Conservation (phyloP, 345 rosid genomes). For the Murraya koenigii region DNA sequence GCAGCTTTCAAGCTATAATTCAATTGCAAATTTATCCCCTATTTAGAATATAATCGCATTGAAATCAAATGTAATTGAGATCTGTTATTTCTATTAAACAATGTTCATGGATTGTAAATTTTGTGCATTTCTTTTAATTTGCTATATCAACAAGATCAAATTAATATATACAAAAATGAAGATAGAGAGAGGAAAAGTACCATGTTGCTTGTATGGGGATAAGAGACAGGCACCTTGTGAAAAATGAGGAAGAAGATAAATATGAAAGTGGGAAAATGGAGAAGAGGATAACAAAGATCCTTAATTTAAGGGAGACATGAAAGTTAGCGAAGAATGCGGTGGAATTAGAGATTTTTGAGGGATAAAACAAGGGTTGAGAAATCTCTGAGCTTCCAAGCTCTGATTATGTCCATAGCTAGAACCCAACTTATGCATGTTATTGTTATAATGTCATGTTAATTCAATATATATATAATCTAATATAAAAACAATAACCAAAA, state of each 20-base stretch:
- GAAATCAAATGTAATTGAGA: neutral
- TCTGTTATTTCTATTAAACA: neutral
- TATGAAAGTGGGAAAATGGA: conserved; percentile 24
- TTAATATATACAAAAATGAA: neutral
- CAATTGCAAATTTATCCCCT: neutral
- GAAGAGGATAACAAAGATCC: conserved; percentile 41
- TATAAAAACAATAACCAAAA: no score
- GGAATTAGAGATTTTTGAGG: conserved; percentile 40
- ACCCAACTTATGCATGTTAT: neutral
- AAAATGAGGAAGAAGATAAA: conserved; percentile 29
- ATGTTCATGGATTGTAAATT: neutral
- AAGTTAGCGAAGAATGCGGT: conserved; percentile 27
- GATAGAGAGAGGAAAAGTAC: conserved; percentile 24
- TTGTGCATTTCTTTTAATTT: neutral
- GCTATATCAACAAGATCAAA: neutral
- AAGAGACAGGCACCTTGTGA: conserved; percentile 25
- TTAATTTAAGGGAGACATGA: conserved; percentile 38
- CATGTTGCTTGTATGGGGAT: conserved; percentile 40
- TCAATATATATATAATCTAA: no score
- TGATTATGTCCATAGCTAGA: conserved; percentile 22
- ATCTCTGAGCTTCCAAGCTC: conserved; percentile 21
- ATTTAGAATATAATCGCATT: neutral
- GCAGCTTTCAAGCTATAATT: neutral
- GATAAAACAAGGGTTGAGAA: conserved; percentile 32
- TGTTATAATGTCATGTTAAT: neutral